Evolutionary conservation across 208 protist genomes (phyloP), one percentile per base, ranked within the genome.

Genomic region (Acanthamoeba lugdunensis): DNA sequence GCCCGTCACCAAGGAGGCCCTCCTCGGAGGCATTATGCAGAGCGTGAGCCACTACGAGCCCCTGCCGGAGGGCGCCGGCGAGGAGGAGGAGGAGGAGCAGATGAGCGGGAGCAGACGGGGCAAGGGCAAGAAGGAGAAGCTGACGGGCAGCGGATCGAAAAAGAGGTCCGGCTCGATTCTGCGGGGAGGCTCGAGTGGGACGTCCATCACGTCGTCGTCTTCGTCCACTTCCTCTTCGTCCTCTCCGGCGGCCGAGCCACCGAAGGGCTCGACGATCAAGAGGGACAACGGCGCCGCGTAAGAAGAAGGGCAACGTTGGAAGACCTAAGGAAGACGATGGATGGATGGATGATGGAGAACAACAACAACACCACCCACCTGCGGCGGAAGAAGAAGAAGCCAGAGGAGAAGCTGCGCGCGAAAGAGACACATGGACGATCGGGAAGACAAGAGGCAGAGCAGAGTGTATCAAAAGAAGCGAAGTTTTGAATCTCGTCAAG

Each of bases 101-200:
- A 16, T 7, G 23, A 58, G 52, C 41, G 79, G 79, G 0, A 58
- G 79, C 18, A n/a, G 79, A 8, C 54, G 58, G 79, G 30, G 30
- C n/a, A 87, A 87, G 79, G 21, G 65, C 65, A 77, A 77, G 69
- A 45, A 77, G 69, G 37, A 77, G 11, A 77, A 41, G 69, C 11
- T 28, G 58, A 18, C 16, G 9, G 58, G 14, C 0, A 65, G 14
- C 58, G 69, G 65, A 25, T 71, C 69, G 21, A 77, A 45, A 77
- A 87, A 87, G 79, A 87, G 30, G 79, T 11, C 21, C 58, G 23
- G 18, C 79, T 37, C 25, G 50, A 16, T 54, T 8, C 71, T 79
- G 21, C 13, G 37, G 71, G 71, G 71, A 8, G 37, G 71, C 71
- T 41, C 71, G 71, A 79, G 41, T 13, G 65, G 65, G 37, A 25